phyloP scores from a whole-genome alignment of 2,329 filamentous ascomycete species.

The Penicillium sp. region DNA sequence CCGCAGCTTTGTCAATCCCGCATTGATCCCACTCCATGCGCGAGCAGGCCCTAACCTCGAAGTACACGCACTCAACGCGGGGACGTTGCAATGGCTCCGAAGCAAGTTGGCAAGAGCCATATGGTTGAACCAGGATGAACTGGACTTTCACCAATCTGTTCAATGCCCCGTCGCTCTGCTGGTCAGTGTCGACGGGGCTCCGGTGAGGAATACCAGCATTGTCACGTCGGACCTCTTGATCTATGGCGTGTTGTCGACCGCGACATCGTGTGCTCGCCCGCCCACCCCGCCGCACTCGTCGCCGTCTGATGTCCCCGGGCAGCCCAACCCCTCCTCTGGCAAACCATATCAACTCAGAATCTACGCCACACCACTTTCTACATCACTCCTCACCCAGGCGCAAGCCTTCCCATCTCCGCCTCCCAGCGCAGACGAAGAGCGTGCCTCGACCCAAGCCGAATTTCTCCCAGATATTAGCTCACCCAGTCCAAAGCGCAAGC shows the following conservation, averaged over 20 bases:
- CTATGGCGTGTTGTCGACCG: constrained; percentile 41
- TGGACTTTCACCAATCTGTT: constrained; percentile 29
- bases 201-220: constrained; percentile 20
- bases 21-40: constrained; percentile 45
- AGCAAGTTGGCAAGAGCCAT: constrained; percentile 38
- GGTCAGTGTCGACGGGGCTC: constrained; percentile 31
- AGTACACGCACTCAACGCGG: constrained; percentile 36
- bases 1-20: constrained; percentile 42
- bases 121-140: constrained; percentile 39
- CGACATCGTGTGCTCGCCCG: constrained; percentile 30
- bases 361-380: constrained; percentile 41
- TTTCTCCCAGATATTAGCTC: constrained; percentile 43
- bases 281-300: constrained; percentile 41
- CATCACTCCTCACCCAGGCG: constrained; percentile 35
- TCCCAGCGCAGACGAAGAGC: constrained; percentile 22
- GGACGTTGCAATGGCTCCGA: constrained; percentile 43
- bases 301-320: constrained; percentile 26
- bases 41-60: constrained; percentile 44
- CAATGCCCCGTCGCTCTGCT: constrained; percentile 46
- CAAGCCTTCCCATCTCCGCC: constrained; percentile 39
- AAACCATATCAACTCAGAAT: constrained; percentile 37
- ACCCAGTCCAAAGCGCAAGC: constrained; percentile 46
- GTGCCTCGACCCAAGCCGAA: constrained; percentile 26
- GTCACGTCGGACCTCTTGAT: constrained; percentile 41
- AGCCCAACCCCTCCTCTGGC: constrained; percentile 8